Evolutionary conservation across 139 green algal genomes (phyloP), one percentile per base, ranked within the genome.

Genomic region (Raphidocelis subcapitata): DNA sequence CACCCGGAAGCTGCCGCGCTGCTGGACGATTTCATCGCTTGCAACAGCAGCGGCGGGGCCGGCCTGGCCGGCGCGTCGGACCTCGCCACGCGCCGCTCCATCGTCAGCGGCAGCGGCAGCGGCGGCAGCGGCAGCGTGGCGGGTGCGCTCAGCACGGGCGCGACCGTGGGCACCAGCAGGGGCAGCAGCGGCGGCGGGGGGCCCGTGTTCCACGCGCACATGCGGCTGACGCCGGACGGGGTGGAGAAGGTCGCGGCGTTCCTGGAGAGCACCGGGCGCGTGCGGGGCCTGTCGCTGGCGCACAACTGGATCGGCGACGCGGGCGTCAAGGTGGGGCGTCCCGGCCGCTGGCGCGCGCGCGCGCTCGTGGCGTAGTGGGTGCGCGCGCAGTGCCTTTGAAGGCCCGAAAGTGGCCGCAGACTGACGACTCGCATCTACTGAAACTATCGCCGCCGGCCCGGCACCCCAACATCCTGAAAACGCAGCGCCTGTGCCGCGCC

Each of bases 161-260:
- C 8, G 41, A 12, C 41, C 41, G 8, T 20, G 8, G 41, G 8
- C n/a, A n/a, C n/a, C n/a, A n/a, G n/a, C n/a, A n/a, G n/a, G n/a
- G n/a, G n/a, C n/a, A n/a, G n/a, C n/a, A n/a, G n/a, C n/a, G n/a
- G n/a, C n/a, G n/a, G n/a, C n/a, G n/a, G n/a, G 5, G 79, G 76
- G 20, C 84, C 76, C 41, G 79, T 79, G 67, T 86, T 88, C 69
- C 83, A 88, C 21, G 83, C 83, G 20, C 77, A 86, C 29, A 88
- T 88, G 83, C 77, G 80, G 29, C 68, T 88, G 23, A 76, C 77
- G 0, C 37, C 60, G 3, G 84, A 86, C n/a, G 84, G 84, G 15
- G 73, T 82, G 71, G 67, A 72, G 35, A 84, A 84, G 77, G 77
- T 89, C 32, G 72, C 80, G 0, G 68, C 47, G 28, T 89, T 86